A percentile compares a stretch with the other conserved stretches of the same genome.
Evolutionary conservation across 2,329 filamentous ascomycete genomes (phyloP).

Genomic region (Furcasterigmium sp.): DNA sequence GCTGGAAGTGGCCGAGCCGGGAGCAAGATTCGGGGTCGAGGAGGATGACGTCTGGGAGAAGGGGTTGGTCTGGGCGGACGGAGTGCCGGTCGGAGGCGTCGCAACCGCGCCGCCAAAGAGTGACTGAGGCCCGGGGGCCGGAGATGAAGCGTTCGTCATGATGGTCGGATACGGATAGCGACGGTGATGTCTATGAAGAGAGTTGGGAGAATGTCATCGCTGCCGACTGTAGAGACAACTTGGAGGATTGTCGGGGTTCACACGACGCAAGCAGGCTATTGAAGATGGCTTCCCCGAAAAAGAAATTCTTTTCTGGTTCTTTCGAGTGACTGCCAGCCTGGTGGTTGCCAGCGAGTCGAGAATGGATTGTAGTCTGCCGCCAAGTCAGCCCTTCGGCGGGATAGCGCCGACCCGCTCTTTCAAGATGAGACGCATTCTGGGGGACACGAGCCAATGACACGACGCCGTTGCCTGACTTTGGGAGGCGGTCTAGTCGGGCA

Average conservation of each 20-base stretch:
- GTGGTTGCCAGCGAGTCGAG: background rate
- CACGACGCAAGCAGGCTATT: background rate
- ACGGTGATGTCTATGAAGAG: background rate
- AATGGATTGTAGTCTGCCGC: too few species aligned
- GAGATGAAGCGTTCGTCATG: background rate
- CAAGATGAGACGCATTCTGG: background rate
- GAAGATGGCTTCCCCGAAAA: background rate
- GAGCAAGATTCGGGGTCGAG: constrained; percentile 32
- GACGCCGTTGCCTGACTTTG: too few species aligned
- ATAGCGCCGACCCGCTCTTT: constrained; percentile 3
- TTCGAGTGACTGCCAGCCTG: background rate
- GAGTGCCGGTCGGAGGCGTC: constrained; percentile 40
- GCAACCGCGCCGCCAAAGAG: constrained; percentile 18
- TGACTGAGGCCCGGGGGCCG: background rate
- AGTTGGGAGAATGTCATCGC: background rate
- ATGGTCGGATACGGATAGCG: background rate
- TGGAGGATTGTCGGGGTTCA: background rate
- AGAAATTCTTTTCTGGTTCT: background rate
- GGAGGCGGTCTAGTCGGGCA: background rate
- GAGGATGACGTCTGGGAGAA: constrained; percentile 20
- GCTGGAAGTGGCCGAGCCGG: constrained; percentile 47
- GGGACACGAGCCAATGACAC: background rate
- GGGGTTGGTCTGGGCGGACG: constrained; percentile 17
- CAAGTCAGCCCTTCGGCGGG: background rate
- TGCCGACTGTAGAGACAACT: background rate